Evolutionary conservation across 2,329 filamentous ascomycete genomes (phyloP), one percentile per base, ranked within the genome.

Genomic region (Aspergillus intermedius): DNA sequence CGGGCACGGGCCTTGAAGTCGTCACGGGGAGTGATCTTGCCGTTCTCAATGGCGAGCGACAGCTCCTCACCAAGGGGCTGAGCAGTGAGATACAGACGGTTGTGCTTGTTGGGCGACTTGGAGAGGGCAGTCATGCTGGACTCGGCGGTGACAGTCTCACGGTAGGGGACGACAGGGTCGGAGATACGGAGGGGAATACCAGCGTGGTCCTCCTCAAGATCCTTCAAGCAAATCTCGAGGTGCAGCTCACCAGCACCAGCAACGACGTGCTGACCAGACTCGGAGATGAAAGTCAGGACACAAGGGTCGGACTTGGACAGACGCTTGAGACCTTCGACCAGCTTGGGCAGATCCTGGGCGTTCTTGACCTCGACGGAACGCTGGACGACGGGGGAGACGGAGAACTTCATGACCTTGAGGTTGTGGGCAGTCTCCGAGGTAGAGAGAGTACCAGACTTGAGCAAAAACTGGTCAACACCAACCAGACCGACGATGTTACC

Each of bases 331-430:
- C 93, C 93, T 82, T 98, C 93, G 67, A 98, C 93, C 54, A 98
- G 86, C 86, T 98, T 98, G 76, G 93, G 93, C 59, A 98, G 85
- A 82, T 98, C 93, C 80, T 95, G 90, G 69, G 93, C 93, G 79
- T 98, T 98, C 89, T 97, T 97, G 81, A 96, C 91, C 79, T 96
- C 89, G 69, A 98, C 93, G 75, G 93, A 95, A 64, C 91, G 91
- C 79, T 87, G 91, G 61, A 98, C 93, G 78, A 98, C 93, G 67
- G 93, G 93, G 53, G 93, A 97, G 74, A 98, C 93, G 70, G 93
- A 98, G 87, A 98, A 98, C 83, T 96, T 97, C 93, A 98, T 98
- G 79, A 98, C 93, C 87, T 97, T 97, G 69, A 98, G 80, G 86
- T 98, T 98, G 87, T 98, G 93, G 73, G 93, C 91, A 60, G 89